These are phyloP conservation scores for Brettanomyces naardenensis DNA, from an alignment of 805 yeast species.

Conservation along the genomic window DNA sequence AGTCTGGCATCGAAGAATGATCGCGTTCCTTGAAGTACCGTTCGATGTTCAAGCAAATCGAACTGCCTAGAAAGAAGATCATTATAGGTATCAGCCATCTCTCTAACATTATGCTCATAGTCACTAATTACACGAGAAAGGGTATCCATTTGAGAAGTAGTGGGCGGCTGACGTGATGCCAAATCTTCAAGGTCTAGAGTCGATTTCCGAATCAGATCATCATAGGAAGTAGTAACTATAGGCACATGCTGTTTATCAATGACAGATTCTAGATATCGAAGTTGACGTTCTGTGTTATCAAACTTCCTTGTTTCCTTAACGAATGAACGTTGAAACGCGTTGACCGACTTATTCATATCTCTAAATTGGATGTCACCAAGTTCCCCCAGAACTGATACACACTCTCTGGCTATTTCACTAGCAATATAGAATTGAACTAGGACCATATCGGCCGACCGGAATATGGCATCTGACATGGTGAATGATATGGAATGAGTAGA, in stretches of 20 bases:
- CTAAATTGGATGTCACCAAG: conserved; percentile 81
- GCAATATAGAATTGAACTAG: conserved; percentile 88
- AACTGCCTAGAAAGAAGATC: conserved; percentile 49
- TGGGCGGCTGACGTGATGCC: conserved; percentile 38
- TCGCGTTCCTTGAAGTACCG: conserved; percentile 35
- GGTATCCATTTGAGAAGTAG: conserved; percentile 65
- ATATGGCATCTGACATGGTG: conserved; percentile 9
- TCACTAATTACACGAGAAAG: conserved; percentile 49
- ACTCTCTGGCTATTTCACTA: conserved; percentile 80
- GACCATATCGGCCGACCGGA: conserved; percentile 90
- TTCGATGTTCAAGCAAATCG: conserved; percentile 61
- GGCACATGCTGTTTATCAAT: conserved; percentile 41
- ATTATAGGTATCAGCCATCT: conserved; percentile 63
- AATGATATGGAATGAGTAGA: neutral
- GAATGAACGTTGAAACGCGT: conserved; percentile 82
- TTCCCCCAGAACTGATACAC: conserved; percentile 81
- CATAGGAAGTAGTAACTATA: conserved; percentile 20
- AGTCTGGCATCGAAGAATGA: conserved; percentile 27
- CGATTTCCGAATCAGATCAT: conserved; percentile 16
- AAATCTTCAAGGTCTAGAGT: conserved; percentile 7
- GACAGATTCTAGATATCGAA: conserved; percentile 44
- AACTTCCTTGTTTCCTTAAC: conserved; percentile 79
- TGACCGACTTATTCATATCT: conserved; percentile 75
- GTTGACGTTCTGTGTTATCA: conserved; percentile 86
- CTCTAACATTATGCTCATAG: conserved; percentile 64